Evolutionary conservation across 2,329 filamentous ascomycete species (phyloP).

Genomic region (Tolypocladium guangdongense): DNA sequence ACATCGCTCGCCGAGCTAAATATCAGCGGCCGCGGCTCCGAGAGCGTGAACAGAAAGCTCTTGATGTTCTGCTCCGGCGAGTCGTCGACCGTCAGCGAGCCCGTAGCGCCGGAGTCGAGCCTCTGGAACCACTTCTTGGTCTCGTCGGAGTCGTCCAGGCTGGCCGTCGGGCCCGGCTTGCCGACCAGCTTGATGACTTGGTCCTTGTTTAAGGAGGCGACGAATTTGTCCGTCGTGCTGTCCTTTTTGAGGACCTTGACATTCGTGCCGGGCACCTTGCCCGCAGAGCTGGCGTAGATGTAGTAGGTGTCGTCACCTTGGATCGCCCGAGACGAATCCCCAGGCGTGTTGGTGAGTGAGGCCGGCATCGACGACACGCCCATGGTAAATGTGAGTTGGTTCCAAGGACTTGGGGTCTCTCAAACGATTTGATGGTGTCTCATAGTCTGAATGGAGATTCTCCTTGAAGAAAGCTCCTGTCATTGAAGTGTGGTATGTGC

Average conservation of each 20-base stretch:
- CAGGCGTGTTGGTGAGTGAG: neutral
- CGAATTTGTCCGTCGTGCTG: conserved; percentile 2
- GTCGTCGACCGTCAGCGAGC: neutral
- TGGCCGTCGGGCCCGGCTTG: neutral
- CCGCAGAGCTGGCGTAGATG: conserved; percentile 4
- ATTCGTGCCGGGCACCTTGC: neutral
- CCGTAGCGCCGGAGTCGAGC: neutral
- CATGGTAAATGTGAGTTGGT: too few species aligned
- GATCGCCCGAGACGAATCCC: neutral
- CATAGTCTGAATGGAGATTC: too few species aligned
- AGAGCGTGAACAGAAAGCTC: neutral
- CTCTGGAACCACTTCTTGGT: conserved; percentile 2
- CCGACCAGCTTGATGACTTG: conserved; percentile 1
- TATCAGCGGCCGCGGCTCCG: neutral
- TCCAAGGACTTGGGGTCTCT: too few species aligned
- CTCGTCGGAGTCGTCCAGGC: conserved; percentile 1
- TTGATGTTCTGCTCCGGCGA: neutral
- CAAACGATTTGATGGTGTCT: too few species aligned
- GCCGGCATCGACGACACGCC: neutral
- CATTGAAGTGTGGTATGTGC: too few species aligned
- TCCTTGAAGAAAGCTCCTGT: too few species aligned
- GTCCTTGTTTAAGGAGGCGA: neutral
- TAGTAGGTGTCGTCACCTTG: neutral
- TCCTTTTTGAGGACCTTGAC: neutral
- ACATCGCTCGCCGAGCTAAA: conserved; percentile 3